Percentiles rank a stretch among this genome's conserved stretches.
Conservation (phyloP, 2,329 filamentous ascomycete genomes). For the Incumbomyces lentus region DNA sequence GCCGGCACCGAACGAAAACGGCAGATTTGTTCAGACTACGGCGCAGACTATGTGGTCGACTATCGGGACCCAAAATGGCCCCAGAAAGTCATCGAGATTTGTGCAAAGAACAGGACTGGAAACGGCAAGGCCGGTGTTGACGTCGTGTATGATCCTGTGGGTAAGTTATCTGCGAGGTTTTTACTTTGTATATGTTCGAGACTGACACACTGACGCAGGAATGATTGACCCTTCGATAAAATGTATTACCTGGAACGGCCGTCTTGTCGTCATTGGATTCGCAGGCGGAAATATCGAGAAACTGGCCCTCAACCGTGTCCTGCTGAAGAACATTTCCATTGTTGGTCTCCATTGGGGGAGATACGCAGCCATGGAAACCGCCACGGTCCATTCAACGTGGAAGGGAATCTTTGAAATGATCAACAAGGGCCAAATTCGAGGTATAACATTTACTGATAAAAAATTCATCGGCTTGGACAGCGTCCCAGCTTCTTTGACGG, state of each 20-base stretch:
- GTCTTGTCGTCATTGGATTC: conserved; percentile 80
- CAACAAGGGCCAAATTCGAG: conserved; percentile 63
- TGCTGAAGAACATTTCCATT: conserved; percentile 86
- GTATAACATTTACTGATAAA: conserved; percentile 72
- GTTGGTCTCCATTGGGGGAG: conserved; percentile 86
- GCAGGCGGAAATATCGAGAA: conserved; percentile 81
- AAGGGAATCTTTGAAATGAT: conserved; percentile 70
- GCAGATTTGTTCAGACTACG: conserved; percentile 65
- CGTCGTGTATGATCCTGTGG: conserved; percentile 91
- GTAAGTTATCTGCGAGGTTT: conserved; percentile 26
- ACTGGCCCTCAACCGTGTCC: conserved; percentile 80
- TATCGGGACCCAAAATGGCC: conserved; percentile 64
- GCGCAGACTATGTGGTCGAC: conserved; percentile 73
- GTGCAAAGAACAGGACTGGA: conserved; percentile 46
- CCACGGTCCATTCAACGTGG: conserved; percentile 66
- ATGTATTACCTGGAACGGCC: conserved; percentile 86
- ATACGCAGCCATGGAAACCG: conserved; percentile 63
- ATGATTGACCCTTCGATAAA: conserved; percentile 80
- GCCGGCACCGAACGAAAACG: conserved; percentile 73
- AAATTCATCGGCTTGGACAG: conserved; percentile 74
- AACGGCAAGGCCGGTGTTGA: conserved; percentile 62
- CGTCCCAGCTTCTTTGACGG: conserved; percentile 64
- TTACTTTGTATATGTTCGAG: not conserved
- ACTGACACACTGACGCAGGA: conserved; percentile 8
- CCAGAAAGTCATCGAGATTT: conserved; percentile 61